Percentiles rank a stretch among this genome's conserved stretches.
Conservation (phyloP, 805 yeast genomes). For the Yueomyces sp. region DNA sequence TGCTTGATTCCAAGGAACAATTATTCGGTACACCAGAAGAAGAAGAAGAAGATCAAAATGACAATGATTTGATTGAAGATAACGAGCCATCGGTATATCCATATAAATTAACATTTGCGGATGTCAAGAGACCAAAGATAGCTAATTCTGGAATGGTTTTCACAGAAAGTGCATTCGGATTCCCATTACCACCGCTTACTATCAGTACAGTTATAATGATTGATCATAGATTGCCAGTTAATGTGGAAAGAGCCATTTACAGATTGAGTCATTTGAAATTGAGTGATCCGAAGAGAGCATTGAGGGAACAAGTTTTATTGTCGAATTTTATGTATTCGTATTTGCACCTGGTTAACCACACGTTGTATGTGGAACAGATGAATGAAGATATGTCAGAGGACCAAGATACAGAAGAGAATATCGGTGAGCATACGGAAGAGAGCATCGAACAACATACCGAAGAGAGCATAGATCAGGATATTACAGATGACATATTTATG, state of each 20-base stretch:
- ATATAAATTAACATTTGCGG: constrained; percentile 24
- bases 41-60: constrained; percentile 1
- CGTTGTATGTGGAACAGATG: constrained; percentile 58
- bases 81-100: constrained; percentile 11
- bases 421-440: neutral
- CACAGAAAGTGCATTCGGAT: constrained; percentile 77
- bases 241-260: constrained; percentile 92
- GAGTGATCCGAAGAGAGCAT: constrained; percentile 85
- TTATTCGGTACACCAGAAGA: neutral
- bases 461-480: neutral
- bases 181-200: constrained; percentile 73
- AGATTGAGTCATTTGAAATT: constrained; percentile 83
- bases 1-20: too few species aligned
- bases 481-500: too few species aligned
- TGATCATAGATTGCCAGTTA: constrained; percentile 80
- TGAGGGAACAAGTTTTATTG: constrained; percentile 81
- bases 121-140: constrained; percentile 24
- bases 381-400: constrained; percentile 23
- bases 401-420: constrained; percentile 1
- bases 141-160: constrained; percentile 47
- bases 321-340: constrained; percentile 98
- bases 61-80: neutral
- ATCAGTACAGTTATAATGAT: constrained; percentile 67
- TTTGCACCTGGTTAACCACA: constrained; percentile 86
- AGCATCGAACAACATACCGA: neutral